Evolutionary conservation across 371 early-diverging fungal species (phyloP), one percentile per base, ranked within the genome.

Genomic region (Dinochytrium kinnereticum): DNA sequence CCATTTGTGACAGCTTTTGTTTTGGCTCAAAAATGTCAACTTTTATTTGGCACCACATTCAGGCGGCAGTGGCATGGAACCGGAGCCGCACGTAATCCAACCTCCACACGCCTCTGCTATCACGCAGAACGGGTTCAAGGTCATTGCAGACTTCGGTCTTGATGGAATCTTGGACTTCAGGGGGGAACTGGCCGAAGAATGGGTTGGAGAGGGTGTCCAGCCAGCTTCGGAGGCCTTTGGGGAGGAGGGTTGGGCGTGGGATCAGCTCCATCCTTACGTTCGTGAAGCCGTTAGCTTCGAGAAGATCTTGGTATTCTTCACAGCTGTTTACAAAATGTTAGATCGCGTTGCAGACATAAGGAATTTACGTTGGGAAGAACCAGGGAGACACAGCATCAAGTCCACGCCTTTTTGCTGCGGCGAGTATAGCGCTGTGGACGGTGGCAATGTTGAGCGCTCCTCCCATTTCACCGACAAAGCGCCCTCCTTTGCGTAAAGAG

Each of bases 391-490:
- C 64, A 1, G 81, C 71, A 61, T 90, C 78, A 10, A 79, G 40
- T 0, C 91, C 91, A 10, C 90, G 87, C 30, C 84, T 80, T 34
- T 81, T 82, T 39, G 91, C 38, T 1, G 90, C 90, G 34, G 80
- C 70, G 50, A 90, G 85, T 36, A 92, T 64, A 1, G 88, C 87
- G 0, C 81, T 74, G 30, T 91, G 88, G 33, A 92, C 68, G 79
- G 83, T 81, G 64, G 80, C 85, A 61, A 82, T 65, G 55, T 91
- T 91, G 76, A 86, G 75, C 33, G 79, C 82, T 17, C 89, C 89
- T n/a, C 90, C 90, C 55, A 86, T 75, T 74, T 91, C 93, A 34
- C 85, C 89, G 21, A 90, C 90, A 69, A 91, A 86, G 1, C 87
- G 77, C 17, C 91, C 92, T 21, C 76, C 77, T 15, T 87, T 84